These are phyloP conservation scores for Pseudocercospora vitis DNA, from an alignment of 2,329 filamentous ascomycete genomes.

Conservation along the genomic window DNA sequence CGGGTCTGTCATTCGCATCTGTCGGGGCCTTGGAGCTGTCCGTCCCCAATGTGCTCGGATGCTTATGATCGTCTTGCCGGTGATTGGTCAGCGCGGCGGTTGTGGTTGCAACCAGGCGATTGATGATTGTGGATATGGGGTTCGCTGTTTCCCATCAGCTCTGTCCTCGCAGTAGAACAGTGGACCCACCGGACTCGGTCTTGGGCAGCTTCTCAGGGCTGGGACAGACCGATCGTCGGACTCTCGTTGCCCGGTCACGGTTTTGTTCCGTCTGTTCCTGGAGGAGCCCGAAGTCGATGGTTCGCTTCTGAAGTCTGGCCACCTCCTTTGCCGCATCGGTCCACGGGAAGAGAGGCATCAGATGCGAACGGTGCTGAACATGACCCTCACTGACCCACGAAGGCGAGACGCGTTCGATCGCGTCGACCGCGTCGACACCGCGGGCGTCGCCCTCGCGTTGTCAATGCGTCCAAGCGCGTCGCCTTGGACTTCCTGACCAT, in stretches of 20 bases:
- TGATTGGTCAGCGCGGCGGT: not conserved
- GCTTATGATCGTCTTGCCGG: not conserved
- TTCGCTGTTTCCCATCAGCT: not conserved
- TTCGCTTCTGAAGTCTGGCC: not conserved
- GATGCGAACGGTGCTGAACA: too few species aligned
- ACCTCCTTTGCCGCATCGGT: not conserved
- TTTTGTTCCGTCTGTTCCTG: not conserved
- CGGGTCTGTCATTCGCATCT: too few species aligned
- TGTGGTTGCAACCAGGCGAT: not conserved
- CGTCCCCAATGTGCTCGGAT: too few species aligned
- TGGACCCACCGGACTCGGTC: not conserved
- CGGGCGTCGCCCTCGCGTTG: too few species aligned
- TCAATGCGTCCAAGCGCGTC: not conserved
- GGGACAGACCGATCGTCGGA: not conserved
- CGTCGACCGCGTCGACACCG: too few species aligned
- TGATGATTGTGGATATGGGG: not conserved
- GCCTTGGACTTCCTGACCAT: not conserved
- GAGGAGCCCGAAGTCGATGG: not conserved
- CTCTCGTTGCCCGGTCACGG: not conserved
- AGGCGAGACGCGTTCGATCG: not conserved
- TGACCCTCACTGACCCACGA: too few species aligned
- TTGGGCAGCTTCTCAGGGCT: not conserved
- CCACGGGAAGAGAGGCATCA: not conserved
- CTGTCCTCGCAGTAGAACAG: not conserved
- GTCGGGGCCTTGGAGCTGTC: too few species aligned